phyloP scores from a whole-genome alignment of 345 rosid genomes.

The Alliaria petiolata region DNA sequence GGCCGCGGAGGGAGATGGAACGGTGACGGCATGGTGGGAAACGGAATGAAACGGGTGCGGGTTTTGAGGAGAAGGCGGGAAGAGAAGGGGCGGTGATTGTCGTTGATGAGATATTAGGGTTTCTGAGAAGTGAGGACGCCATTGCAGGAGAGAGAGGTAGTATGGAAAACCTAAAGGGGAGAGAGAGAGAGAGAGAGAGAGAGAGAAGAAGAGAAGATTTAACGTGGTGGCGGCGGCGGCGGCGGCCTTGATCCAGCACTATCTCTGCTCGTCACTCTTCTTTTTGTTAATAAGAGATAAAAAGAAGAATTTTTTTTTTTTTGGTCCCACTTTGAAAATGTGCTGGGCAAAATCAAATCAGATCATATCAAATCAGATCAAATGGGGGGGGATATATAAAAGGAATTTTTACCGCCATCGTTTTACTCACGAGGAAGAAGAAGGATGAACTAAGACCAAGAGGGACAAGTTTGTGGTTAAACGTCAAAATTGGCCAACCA shows the following conservation, averaged over 20 bases:
- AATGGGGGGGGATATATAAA: too few species aligned
- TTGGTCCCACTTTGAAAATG: neutral
- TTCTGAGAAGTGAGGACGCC: slow-evolving; percentile 31
- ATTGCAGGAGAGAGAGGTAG: slow-evolving; percentile 4
- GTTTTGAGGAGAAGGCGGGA: slow-evolving; percentile 1
- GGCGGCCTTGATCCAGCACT: neutral
- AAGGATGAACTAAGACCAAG: too few species aligned
- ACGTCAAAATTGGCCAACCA: too few species aligned
- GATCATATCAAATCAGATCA: too few species aligned
- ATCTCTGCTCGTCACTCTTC: slow-evolving; percentile 6
- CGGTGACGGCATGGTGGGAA: slow-evolving; percentile 13
- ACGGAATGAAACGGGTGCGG: slow-evolving; percentile 15
- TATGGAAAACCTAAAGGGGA: neutral
- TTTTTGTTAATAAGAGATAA: neutral
- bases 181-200: neutral
- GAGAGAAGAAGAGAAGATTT: slow-evolving; percentile 1
- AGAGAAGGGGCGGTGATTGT: slow-evolving; percentile 4
- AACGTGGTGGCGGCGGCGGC: slow-evolving; percentile 19
- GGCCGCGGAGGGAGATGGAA: slow-evolving; percentile 5
- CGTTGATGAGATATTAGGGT: slow-evolving; percentile 21
- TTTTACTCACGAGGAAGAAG: too few species aligned
- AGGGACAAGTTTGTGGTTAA: too few species aligned
- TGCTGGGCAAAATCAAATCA: too few species aligned
- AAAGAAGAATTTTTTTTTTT: neutral
- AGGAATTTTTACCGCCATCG: too few species aligned